Conservation (phyloP, 1,139 yeast genomes). For the Debaryomyces subglobosus region DNA sequence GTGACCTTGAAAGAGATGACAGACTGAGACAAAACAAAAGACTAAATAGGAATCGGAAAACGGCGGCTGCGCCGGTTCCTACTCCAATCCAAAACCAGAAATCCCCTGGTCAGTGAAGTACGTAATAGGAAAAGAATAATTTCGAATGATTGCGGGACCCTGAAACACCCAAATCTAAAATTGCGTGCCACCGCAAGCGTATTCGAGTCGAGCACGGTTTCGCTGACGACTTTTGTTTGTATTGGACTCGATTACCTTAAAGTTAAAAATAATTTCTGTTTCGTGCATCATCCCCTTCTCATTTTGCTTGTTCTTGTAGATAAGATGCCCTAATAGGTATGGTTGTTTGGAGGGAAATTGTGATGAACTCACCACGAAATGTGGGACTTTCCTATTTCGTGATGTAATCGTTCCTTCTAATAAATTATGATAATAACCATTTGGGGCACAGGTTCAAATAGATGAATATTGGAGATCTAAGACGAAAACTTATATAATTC, state of each 20-base stretch:
- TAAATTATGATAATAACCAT: background rate
- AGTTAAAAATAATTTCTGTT: background rate
- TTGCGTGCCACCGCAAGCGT: conserved; percentile 2
- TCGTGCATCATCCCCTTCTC: background rate
- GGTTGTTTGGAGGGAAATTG: background rate
- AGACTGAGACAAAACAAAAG: conserved; percentile 29
- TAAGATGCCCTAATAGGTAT: background rate
- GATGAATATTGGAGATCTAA: background rate
- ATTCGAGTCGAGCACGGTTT: conserved; percentile 2
- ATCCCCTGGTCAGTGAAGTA: background rate
- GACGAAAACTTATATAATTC: background rate
- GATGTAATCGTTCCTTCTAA: background rate
- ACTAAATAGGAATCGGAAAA: conserved; percentile 32
- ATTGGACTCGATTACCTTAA: background rate
- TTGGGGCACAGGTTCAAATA: background rate
- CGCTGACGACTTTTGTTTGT: background rate
- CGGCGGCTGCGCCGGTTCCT: conserved; percentile 48
- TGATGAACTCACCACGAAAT: conserved; percentile 1
- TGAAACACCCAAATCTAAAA: background rate
- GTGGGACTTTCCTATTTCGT: conserved; percentile 7
- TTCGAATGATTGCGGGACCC: background rate
- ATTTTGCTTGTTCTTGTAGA: background rate
- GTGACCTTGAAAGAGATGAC: conserved; percentile 69
- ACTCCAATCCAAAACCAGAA: conserved; percentile 13
- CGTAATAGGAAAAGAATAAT: background rate